Base-by-base conservation (phyloP, 352 stramenopile genomes). In the Phytophthora megakarya region DNA sequence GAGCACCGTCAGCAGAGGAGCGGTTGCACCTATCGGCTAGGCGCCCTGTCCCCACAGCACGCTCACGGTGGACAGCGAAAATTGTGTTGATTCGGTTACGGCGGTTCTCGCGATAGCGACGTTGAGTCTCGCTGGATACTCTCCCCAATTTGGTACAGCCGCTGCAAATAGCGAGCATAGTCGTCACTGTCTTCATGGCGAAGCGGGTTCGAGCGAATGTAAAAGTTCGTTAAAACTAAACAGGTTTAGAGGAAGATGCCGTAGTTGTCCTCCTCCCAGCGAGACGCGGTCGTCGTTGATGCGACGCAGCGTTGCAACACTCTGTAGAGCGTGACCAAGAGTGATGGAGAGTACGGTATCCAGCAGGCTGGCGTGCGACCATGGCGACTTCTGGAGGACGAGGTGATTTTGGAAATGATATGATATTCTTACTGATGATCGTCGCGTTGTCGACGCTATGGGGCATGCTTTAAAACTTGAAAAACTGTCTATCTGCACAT, bases 171-270 rank as follows among this genome's bases (percentile, higher is more conserved):
- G 33, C 43, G 54, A 4, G 43, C 35, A 18, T 72, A 72, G 13
- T 55, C 51, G 3, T 70, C 51, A 1, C 18, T 30, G 16, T 72
- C 67, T 3, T 58, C 39, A 28, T 32, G 32, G 11, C 62, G 57
- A 8, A 72, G 52, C 18, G 56, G 52, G 19, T 54, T 42, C 12
- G 49, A 13, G 13, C 32, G 38, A 25, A 66, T 26, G 37, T 70
- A 57, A 30, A 68, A 75, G 23, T 76, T 76, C 5, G 60, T 76
- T 3, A 67, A 26, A 1, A 52, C 58, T 33, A 65, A 16, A 32
- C 44, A 65, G 3, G 33, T 12, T 15, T 64, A 45, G 9, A 65
- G 58, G 15, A 61, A 54, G n/a, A 60, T 19, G 38, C 72, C 63
- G 37, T 65, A 70, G 9, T n/a, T n/a, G n/a, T n/a, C n/a, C n/a